Conservation (phyloP, 352 stramenopile species). For the Pythium brassicae region DNA sequence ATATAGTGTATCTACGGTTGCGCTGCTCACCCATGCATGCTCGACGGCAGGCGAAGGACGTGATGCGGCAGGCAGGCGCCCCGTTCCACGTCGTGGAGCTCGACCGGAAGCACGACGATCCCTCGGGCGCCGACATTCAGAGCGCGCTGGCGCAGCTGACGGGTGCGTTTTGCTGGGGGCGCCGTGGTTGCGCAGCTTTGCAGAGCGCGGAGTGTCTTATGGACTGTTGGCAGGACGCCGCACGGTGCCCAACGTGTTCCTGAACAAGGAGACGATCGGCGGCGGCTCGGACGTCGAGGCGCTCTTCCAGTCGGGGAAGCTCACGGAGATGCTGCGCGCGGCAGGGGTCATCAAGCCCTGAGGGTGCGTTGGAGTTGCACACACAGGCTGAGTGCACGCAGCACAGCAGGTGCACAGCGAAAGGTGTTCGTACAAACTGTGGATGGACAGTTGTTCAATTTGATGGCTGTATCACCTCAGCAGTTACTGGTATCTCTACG, state of each 20-base stretch:
- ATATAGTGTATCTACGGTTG: no score
- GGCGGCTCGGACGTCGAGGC: constrained; percentile 92
- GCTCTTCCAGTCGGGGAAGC: constrained; percentile 78
- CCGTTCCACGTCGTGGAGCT: constrained; percentile 65
- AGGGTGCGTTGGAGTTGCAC: not conserved
- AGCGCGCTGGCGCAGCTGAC: constrained; percentile 80
- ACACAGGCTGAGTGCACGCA: not conserved
- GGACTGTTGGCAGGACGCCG: constrained; percentile 66
- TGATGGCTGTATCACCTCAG: no score
- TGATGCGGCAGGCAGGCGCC: constrained; percentile 58
- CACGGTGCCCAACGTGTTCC: constrained; percentile 97
- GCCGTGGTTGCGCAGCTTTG: not conserved
- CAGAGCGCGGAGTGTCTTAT: not conserved
- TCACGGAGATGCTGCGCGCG: constrained; percentile 84
- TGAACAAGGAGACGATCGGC: constrained; percentile 91
- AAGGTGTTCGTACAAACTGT: no score
- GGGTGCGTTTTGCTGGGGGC: constrained; percentile 42
- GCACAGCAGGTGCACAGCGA: no score
- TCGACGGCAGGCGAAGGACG: constrained; percentile 88
- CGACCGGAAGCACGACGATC: constrained; percentile 50
- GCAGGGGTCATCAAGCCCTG: constrained; percentile 31
- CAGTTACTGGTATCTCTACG: no score
- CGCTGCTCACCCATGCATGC: no score
- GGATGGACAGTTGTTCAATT: no score
- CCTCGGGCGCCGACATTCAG: constrained; percentile 85